Base-by-base conservation (phyloP, 345 rosid species). In the Euphorbia lathyris region DNA sequence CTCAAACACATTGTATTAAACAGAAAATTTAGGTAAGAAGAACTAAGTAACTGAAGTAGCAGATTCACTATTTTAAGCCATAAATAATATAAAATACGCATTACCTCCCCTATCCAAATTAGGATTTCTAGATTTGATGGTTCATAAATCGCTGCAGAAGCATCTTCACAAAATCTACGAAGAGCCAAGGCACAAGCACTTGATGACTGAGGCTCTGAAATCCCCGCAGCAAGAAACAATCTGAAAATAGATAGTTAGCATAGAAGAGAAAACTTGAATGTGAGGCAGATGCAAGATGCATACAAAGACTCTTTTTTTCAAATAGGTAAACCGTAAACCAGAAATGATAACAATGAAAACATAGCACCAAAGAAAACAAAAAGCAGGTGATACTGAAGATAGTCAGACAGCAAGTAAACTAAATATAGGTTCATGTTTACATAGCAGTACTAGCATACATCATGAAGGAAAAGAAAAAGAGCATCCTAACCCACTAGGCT, bases 181-280 rank as follows among this genome's bases (percentile, higher is more conserved):
- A 94, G 82, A 60, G 97, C 89, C 63, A 85, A 80, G 48, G 93
- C 96, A 79, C 97, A 94, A 78, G 98, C 87, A 83, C 79, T 86
- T 55, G 91, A 88, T 66, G 86, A 87, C 58, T 81, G 83, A 63
- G 91, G 87, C 77, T 86, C 85, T 58, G 96, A 85, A 67, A 94
- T 87, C 68, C 98, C 98, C 69, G 95, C 84, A 38, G 95, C 98
- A 65, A 91, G 94, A 85, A 94, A 94, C 78, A 91, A 89, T 78
- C 98, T 94, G 96, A 82, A 86, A 87, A 72, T 36, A 81, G 80
- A 78, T 79, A 86, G 72, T 85, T 66, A 83, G 83, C 63, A 72
- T 59, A 76, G 63, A 70, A 63, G 69, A 66, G 16, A 67, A 76
- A 72, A 73, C 30, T 61, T 69, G 58, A 59, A 58, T 40, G 20